Evolutionary conservation across 1,284 basidiomycete genomes (phyloP).

Genomic region (Cryptococcus sp.): DNA sequence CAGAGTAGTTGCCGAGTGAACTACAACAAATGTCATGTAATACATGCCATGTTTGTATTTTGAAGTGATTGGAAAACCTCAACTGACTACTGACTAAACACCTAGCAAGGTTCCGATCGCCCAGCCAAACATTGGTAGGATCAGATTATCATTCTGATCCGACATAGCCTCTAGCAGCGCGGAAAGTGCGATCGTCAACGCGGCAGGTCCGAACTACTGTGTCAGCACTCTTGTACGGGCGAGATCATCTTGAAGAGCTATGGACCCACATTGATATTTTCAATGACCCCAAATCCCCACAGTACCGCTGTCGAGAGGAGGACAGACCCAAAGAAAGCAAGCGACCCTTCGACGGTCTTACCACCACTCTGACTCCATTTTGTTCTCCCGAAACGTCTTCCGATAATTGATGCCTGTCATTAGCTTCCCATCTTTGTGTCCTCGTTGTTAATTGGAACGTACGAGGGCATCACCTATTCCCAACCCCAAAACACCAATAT

Average conservation of each 20-base stretch:
- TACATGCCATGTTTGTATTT: too few relatives aligned
- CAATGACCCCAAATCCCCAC: constrained; percentile 63
- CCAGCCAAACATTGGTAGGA: constrained; percentile 85
- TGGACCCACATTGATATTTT: constrained; percentile 66
- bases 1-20: too few relatives aligned
- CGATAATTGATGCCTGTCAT: constrained; percentile 79
- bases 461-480: constrained; percentile 93
- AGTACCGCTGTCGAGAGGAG: constrained; percentile 65
- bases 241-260: background rate
- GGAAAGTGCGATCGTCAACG: constrained; percentile 56
- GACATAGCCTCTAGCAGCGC: constrained; percentile 79
- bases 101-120: constrained; percentile 43
- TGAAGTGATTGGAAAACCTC: background rate
- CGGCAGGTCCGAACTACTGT: constrained; percentile 22
- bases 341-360: constrained; percentile 89
- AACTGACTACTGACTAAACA: constrained; percentile 16
- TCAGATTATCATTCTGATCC: constrained; percentile 91
- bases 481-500: constrained; percentile 84
- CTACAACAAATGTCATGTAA: too few relatives aligned
- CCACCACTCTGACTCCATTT: constrained; percentile 76
- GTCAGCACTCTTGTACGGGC: background rate
- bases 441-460: constrained; percentile 35
- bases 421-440: background rate
- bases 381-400: constrained; percentile 70
- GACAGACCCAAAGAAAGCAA: constrained; percentile 74